Percentiles rank a stretch among this genome's conserved stretches.
Conservation (phyloP, 352 stramenopile species). For the Globisporangium takayamanum region DNA sequence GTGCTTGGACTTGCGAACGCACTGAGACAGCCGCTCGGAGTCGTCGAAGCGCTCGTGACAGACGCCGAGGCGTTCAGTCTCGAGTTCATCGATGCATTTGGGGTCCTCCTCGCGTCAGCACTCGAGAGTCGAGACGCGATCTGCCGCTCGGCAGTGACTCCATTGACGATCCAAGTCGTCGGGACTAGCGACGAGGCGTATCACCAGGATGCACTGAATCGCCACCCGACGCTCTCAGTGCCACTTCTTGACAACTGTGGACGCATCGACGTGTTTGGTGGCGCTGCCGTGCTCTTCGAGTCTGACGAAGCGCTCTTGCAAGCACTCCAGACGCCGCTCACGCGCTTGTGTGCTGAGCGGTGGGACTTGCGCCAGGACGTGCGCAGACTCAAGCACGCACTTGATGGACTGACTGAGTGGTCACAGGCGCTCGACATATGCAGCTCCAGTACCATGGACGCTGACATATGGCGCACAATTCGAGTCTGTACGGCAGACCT, state of each 20-base stretch:
- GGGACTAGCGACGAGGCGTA: not conserved
- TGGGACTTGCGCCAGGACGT: not conserved
- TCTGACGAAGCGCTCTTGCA: conserved; percentile 10
- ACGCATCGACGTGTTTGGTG: conserved; percentile 10
- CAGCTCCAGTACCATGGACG: not conserved
- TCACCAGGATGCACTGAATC: not conserved
- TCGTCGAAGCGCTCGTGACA: conserved; percentile 15
- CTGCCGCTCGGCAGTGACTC: conserved; percentile 11
- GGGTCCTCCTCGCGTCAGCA: conserved; percentile 12
- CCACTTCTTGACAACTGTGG: conserved; percentile 5
- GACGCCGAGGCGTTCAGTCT: not conserved
- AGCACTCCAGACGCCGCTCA: conserved; percentile 10
- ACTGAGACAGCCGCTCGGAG: conserved; percentile 3
- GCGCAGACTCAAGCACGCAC: not conserved
- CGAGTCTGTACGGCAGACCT: not conserved
- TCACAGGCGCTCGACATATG: not conserved
- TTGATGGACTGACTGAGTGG: not conserved
- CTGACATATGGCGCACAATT: not conserved
- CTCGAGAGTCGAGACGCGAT: conserved; percentile 11
- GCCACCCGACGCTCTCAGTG: conserved; percentile 2
- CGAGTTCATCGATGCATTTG: conserved; percentile 19
- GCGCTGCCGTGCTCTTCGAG: conserved; percentile 8
- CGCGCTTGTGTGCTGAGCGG: conserved; percentile 3
- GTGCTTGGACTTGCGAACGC: conserved; percentile 13
- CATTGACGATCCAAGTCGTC: conserved; percentile 9